These are phyloP conservation scores for Aureobasidium mangrovei DNA, from an alignment of 2,329 filamentous ascomycete genomes.

Conservation along the genomic window DNA sequence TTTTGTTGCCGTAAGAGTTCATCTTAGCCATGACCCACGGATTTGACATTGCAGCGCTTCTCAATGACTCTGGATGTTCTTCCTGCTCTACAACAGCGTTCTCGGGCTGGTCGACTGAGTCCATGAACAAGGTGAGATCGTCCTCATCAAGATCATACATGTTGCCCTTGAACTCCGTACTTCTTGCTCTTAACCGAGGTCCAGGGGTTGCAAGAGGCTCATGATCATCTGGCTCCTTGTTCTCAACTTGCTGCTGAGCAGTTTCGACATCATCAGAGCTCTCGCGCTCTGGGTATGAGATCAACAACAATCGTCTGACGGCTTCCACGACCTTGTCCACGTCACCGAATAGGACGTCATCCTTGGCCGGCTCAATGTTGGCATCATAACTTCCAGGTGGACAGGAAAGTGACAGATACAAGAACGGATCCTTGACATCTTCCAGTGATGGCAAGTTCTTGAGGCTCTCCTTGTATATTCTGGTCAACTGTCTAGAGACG, in stretches of 20 bases:
- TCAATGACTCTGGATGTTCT: constrained; percentile 24
- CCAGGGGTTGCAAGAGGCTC: neutral
- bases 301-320: constrained; percentile 38
- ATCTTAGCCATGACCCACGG: constrained; percentile 44
- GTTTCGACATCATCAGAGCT: neutral
- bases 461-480: constrained; percentile 45
- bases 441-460: constrained; percentile 22
- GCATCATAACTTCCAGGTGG: constrained; percentile 56
- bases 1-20: constrained; percentile 27
- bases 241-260: neutral
- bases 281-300: constrained; percentile 25
- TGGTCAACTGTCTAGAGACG: constrained; percentile 50
- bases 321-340: constrained; percentile 38
- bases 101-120: constrained; percentile 7
- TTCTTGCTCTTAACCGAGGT: neutral
- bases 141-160: constrained; percentile 32
- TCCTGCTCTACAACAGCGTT: constrained; percentile 22
- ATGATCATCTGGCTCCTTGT: constrained; percentile 12
- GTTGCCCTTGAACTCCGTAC: constrained; percentile 18
- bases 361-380: constrained; percentile 64
- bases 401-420: constrained; percentile 56
- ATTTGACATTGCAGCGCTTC: constrained; percentile 33
- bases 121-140: constrained; percentile 20
- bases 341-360: constrained; percentile 60
- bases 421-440: constrained; percentile 46